Conservation (phyloP, 495 filamentous ascomycete species). For the Penicillium daleae region DNA sequence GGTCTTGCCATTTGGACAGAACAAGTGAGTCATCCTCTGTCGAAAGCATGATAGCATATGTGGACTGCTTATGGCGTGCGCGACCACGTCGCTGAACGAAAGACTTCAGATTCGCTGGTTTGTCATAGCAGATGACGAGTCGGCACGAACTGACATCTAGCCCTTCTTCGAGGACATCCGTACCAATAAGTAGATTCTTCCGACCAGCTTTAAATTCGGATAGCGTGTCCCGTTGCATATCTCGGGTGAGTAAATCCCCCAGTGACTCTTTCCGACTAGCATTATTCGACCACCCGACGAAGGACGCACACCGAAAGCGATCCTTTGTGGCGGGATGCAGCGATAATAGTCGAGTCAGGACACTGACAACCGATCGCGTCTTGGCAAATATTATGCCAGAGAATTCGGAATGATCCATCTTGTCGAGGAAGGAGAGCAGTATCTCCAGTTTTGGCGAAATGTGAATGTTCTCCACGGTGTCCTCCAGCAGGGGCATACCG, state of each 20-base stretch:
- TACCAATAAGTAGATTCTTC: conserved; percentile 80
- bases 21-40: conserved; percentile 39
- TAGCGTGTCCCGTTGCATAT: conserved; percentile 62
- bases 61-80: conserved; percentile 73
- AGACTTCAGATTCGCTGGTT: conserved; percentile 75
- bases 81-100: conserved; percentile 89
- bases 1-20: conserved; percentile 56
- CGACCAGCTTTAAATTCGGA: conserved; percentile 68
- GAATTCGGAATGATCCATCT: conserved; percentile 48
- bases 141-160: conserved; percentile 88
- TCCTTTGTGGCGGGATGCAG: conserved; percentile 58
- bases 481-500: conserved; percentile 40
- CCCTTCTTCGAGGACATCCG: conserved; percentile 88
- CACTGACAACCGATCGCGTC: conserved; percentile 69
- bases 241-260: conserved; percentile 60
- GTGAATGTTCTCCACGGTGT: conserved; percentile 24
- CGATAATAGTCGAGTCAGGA: conserved; percentile 68
- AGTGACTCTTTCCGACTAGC: conserved; percentile 54
- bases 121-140: conserved; percentile 83
- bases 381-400: conserved; percentile 80
- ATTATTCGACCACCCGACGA: conserved; percentile 71
- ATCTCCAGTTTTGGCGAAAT: conserved; percentile 56
- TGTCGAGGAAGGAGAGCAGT: conserved; percentile 58
- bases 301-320: conserved; percentile 61
- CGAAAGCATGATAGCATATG: conserved; percentile 66